Evolutionary conservation across 768 basidiomycete genomes (phyloP).

Genomic region (Ramaria sp.): DNA sequence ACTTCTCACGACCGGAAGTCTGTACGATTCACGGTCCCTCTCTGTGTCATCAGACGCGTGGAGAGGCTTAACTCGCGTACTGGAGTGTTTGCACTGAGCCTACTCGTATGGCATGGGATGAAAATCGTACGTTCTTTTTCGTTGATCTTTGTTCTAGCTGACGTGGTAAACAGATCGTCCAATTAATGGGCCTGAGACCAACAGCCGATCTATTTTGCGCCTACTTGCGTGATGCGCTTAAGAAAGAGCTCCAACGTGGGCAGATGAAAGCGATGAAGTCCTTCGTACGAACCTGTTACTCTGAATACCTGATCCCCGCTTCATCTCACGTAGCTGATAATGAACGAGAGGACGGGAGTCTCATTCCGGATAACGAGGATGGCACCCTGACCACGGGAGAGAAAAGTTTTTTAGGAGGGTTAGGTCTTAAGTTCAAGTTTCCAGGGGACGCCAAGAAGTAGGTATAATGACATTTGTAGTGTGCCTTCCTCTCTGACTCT

Average conservation of each 20-base stretch:
- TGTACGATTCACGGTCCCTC: constrained; percentile 81
- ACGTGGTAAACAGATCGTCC: constrained; percentile 50
- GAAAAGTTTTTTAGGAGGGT: constrained; percentile 59
- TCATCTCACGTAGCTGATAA: constrained; percentile 47
- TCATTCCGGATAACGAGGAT: constrained; percentile 44
- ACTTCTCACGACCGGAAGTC: constrained; percentile 86
- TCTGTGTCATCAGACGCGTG: constrained; percentile 87
- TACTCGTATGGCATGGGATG: constrained; percentile 89
- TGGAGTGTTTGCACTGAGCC: constrained; percentile 91
- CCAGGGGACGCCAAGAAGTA: constrained; percentile 91
- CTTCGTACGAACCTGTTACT: constrained; percentile 89
- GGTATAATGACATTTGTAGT: constrained; percentile 16
- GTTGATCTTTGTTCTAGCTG: not conserved
- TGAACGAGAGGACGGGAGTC: constrained; percentile 58
- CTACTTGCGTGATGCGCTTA: constrained; percentile 79
- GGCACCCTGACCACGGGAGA: constrained; percentile 25
- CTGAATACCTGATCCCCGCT: constrained; percentile 69
- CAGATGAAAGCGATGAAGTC: constrained; percentile 89
- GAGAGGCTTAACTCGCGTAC: constrained; percentile 89
- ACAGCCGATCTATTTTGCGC: constrained; percentile 91
- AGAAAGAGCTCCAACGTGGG: constrained; percentile 78
- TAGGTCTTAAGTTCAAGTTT: constrained; percentile 78
- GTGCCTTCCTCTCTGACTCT: not conserved
- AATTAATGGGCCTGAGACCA: constrained; percentile 85
- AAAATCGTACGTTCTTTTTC: constrained; percentile 58